phyloP scores from a whole-genome alignment of 2,329 filamentous ascomycete genomes.

The Fusarium pseudonygamai region DNA sequence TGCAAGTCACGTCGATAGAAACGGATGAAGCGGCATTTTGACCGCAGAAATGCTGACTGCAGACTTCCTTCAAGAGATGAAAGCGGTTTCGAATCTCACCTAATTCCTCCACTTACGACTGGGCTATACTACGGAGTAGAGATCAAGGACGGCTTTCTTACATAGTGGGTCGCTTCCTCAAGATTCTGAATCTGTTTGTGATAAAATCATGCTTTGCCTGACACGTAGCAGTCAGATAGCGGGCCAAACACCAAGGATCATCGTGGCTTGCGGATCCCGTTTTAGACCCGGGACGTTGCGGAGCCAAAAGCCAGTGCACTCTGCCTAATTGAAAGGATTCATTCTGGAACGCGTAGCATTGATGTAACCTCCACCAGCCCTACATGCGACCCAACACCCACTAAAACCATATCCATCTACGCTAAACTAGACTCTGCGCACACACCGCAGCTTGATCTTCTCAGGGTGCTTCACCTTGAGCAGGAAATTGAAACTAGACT shows the following conservation, averaged over 20 bases:
- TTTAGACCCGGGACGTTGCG: background rate
- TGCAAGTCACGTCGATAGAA: background rate
- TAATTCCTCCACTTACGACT: background rate
- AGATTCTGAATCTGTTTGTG: background rate
- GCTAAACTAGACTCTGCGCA: conserved; percentile 6
- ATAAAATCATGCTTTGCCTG: background rate
- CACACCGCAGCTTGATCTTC: conserved; percentile 33
- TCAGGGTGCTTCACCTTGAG: conserved; percentile 38
- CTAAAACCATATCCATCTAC: background rate
- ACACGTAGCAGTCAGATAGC: background rate
- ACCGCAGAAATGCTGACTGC: background rate
- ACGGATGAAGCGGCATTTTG: background rate
- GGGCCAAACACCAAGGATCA: background rate
- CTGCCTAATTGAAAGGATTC: background rate
- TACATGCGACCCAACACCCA: background rate
- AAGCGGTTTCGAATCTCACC: background rate
- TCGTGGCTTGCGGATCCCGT: background rate
- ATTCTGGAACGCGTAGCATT: background rate
- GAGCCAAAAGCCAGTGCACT: background rate
- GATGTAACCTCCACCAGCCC: background rate
- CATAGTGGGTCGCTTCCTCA: background rate
- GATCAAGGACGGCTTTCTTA: accelerated
- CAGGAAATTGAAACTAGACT: conserved; percentile 38
- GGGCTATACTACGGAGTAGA: background rate
- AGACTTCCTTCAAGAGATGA: background rate